These are phyloP conservation scores for Daucus carota DNA, from an alignment of 129 eudicot genomes.

Conservation along the genomic window DNA sequence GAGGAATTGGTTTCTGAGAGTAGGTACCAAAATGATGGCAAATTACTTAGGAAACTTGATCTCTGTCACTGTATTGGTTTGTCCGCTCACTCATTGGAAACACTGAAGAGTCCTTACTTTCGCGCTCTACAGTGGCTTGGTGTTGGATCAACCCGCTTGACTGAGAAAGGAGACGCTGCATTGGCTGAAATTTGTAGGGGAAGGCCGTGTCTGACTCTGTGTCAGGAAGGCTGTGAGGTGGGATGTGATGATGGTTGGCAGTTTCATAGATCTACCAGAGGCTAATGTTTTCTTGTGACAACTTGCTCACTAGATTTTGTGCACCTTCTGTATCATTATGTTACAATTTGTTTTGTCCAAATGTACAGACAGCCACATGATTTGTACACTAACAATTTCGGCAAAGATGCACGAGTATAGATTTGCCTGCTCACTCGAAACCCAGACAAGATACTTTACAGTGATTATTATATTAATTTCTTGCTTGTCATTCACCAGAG, in stretches of 20 bases:
- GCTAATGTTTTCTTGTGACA: neutral
- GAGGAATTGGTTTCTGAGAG: conserved; percentile 35
- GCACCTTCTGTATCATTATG: neutral
- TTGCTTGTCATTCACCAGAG: neutral
- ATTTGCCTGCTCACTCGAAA: neutral
- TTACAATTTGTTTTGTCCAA: neutral
- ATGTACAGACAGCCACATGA: neutral
- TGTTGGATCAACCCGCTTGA: conserved; percentile 37
- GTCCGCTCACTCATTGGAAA: conserved; percentile 20
- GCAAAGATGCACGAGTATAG: neutral
- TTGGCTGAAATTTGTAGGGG: conserved; percentile 19
- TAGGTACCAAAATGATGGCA: conserved; percentile 14
- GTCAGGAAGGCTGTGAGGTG: conserved; percentile 59
- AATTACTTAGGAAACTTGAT: conserved; percentile 38
- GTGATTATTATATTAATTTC: neutral
- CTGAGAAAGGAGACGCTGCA: conserved; percentile 10
- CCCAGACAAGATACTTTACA: neutral
- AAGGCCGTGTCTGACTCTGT: conserved; percentile 47
- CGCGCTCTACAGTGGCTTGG: conserved; percentile 68
- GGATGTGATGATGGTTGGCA: conserved; percentile 88
- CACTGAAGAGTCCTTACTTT: conserved; percentile 40
- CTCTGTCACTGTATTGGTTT: conserved; percentile 36
- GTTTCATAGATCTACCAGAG: conserved; percentile 28
- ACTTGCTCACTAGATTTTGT: neutral
- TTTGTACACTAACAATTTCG: neutral